These are phyloP conservation scores for Exophiala aquamarina DNA, from an alignment of 2,329 filamentous ascomycete genomes.

Conservation along the genomic window DNA sequence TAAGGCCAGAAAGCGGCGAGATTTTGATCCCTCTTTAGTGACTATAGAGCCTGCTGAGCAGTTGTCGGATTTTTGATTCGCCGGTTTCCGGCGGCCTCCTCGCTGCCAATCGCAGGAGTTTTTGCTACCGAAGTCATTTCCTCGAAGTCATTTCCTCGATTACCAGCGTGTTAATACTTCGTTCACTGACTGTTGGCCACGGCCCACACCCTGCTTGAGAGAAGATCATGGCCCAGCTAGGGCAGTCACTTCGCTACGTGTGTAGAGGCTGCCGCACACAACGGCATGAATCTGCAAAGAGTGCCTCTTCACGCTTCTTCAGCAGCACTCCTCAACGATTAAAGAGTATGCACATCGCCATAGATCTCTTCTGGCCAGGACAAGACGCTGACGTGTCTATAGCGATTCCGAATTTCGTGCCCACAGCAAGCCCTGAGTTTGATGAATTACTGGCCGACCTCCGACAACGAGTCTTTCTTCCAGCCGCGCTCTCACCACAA, in stretches of 20 bases:
- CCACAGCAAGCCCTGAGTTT: constrained; percentile 41
- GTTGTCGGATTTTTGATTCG: no score
- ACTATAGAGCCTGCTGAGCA: no score
- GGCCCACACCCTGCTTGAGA: no score
- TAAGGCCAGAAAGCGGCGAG: no score
- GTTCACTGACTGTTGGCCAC: no score
- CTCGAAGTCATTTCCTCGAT: no score
- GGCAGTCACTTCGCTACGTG: constrained; percentile 39
- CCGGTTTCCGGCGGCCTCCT: no score
- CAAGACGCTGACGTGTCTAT: constrained; percentile 7
- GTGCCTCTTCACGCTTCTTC: constrained; percentile 18
- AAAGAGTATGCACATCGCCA: constrained; percentile 16
- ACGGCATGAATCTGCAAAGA: no score
- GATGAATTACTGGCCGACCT: constrained; percentile 41
- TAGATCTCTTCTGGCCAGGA: neutral
- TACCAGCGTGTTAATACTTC: no score
- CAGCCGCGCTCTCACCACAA: constrained; percentile 36
- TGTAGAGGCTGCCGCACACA: constrained; percentile 31
- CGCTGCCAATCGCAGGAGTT: no score
- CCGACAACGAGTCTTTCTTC: constrained; percentile 46
- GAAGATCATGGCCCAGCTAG: constrained; percentile 43
- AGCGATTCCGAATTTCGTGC: constrained; percentile 41
- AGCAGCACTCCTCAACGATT: constrained; percentile 20
- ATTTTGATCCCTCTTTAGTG: no score
- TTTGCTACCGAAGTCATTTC: no score